Conservation (phyloP, 768 basidiomycete species). For the Obba rivulosa region DNA sequence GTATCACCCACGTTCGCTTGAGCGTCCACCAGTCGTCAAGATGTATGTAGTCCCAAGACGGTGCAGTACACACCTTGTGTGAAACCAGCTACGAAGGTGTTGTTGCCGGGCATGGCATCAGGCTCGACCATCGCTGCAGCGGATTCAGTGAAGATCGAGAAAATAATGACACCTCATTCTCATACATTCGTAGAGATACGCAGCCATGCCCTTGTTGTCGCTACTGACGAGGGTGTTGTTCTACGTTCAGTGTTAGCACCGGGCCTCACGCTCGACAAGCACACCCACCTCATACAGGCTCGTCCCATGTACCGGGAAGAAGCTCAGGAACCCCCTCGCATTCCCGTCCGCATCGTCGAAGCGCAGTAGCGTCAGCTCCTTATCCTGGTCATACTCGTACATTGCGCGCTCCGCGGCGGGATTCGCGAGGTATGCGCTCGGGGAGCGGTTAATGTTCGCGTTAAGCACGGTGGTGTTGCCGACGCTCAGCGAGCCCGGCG, state of each 20-base stretch:
- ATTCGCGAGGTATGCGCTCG: conserved; percentile 73
- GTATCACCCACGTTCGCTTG: conserved; percentile 79
- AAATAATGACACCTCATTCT: background rate
- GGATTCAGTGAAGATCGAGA: background rate
- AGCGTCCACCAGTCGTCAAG: conserved; percentile 1
- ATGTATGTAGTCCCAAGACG: background rate
- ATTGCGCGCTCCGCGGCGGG: conserved; percentile 61
- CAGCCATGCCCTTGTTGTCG: conserved; percentile 87
- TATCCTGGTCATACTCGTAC: conserved; percentile 71
- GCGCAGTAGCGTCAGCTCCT: conserved; percentile 61
- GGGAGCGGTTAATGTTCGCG: conserved; percentile 71
- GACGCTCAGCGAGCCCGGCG: conserved; percentile 51
- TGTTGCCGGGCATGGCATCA: conserved; percentile 58
- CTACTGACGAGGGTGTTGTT: conserved; percentile 79
- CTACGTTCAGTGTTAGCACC: conserved; percentile 26
- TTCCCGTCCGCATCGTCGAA: conserved; percentile 57
- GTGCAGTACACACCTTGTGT: conserved; percentile 65
- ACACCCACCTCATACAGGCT: conserved; percentile 62
- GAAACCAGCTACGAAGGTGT: conserved; percentile 70
- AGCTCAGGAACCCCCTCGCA: conserved; percentile 63
- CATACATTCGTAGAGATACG: conserved; percentile 69
- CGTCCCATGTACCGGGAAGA: conserved; percentile 77
- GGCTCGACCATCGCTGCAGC: conserved; percentile 57
- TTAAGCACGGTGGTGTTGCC: conserved; percentile 67
- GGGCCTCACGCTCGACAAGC: background rate